These are phyloP conservation scores for Ceratonia siliqua DNA, from an alignment of 306 rosid genomes.

Conservation along the genomic window DNA sequence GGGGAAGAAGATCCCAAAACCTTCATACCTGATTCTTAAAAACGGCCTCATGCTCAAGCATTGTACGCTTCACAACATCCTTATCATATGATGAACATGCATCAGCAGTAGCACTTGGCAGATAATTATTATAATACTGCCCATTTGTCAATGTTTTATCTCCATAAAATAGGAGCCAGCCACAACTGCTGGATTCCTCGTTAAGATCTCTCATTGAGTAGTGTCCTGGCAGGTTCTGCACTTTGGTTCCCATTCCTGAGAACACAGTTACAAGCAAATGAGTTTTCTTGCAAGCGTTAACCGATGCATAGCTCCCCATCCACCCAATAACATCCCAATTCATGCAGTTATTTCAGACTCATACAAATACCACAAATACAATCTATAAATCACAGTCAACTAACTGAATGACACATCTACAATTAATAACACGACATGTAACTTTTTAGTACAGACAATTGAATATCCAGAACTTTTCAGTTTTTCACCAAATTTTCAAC, in stretches of 20 bases:
- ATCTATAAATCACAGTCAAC: neutral
- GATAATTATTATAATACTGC: conserved; percentile 62
- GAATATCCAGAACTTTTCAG: neutral
- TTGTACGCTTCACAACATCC: conserved; percentile 76
- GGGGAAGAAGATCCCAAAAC: neutral
- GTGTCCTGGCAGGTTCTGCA: conserved; percentile 78
- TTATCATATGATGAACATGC: conserved; percentile 61
- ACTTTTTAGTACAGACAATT: neutral
- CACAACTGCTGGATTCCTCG: conserved; percentile 88
- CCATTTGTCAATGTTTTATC: conserved; percentile 66
- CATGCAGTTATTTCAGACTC: neutral
- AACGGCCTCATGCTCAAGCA: conserved; percentile 87
- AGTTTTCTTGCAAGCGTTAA: conserved; percentile 15
- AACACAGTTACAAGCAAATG: conserved; percentile 22
- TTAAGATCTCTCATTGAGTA: conserved; percentile 94
- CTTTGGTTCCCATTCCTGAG: conserved; percentile 98
- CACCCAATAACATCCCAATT: neutral
- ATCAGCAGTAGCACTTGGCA: conserved; percentile 50
- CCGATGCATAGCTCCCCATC: neutral
- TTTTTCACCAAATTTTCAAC: neutral
- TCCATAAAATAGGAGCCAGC: conserved; percentile 76
- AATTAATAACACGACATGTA: neutral
- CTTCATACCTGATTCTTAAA: conserved; percentile 77
- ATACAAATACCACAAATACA: conserved; percentile 13
- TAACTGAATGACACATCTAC: conserved; percentile 2